Evolutionary conservation across 352 stramenopile species (phyloP), one percentile per base, ranked within the genome.

Genomic region (Phytopythium litorale): DNA sequence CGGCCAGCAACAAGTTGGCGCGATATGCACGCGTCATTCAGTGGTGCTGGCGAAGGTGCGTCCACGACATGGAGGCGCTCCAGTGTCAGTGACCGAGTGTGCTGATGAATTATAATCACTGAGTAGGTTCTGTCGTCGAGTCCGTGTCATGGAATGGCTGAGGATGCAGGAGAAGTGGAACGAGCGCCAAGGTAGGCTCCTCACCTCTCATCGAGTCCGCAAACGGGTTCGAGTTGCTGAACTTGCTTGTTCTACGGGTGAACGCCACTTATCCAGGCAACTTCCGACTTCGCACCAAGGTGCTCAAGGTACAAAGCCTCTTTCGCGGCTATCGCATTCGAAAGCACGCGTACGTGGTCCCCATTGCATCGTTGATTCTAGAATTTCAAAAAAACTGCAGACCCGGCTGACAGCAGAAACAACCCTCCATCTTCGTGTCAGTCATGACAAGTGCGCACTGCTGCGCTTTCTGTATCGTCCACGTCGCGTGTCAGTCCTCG

Each of bases 301-400:
- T 76, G 11, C 40, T 71, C 19, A 57, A 63, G 7, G 76, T 90
- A 18, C 78, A 90, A 58, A 70, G 75, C 12, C 42, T 77, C 7
- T 83, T 78, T 37, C 76, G 78, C 18, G 76, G 78, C 25, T 72
- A 71, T 54, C 67, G 71, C 16, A 56, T 74, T 1, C 63, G 71
- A 6, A 75, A 81, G 37, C 62, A 74, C 37, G 62, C 56, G 45
- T 66, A 56, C 40, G 45, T 51, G 60, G 49, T 57, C 32, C 56
- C 40, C 28, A 51, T 60, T 30, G 53, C 28, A 56, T 43, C 0
- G 32, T 45, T 30, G 15, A 7, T 16, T 33, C 21, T 16, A 21
- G 18, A 9, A 19, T 9, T 2, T 33, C 21, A 28, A 28, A 28
- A 28, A 33, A 6, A n/a, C 21, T 33, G 4, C 25, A 33, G 4